Conservation (phyloP, 192 early-diverging fungal genomes). For the Coemansia sp. region DNA sequence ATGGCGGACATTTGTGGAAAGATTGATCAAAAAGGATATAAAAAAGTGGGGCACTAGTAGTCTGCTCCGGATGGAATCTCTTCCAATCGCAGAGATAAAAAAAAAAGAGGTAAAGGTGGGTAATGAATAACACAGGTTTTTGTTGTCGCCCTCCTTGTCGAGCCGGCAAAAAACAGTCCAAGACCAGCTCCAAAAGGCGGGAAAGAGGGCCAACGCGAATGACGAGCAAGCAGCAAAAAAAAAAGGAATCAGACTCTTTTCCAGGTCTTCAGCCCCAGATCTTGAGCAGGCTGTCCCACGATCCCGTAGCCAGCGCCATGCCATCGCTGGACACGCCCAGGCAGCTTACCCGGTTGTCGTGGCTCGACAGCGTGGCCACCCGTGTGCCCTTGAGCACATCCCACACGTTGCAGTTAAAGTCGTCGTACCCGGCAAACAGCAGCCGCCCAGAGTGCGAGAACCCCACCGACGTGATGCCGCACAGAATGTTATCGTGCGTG, state of each 20-base stretch:
- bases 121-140: no score
- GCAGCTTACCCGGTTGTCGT: conserved; percentile 97
- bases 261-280: conserved; percentile 57
- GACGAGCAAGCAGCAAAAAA: no score
- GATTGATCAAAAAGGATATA: no score
- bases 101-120: no score
- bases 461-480: conserved; percentile 96
- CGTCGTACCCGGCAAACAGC: conserved; percentile 98
- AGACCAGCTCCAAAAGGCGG: no score
- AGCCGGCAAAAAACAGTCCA: not conserved
- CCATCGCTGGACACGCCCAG: conserved; percentile 95
- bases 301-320: conserved; percentile 97
- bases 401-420: conserved; percentile 99
- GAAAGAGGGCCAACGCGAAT: no score
- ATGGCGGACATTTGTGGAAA: no score
- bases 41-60: no score
- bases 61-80: no score
- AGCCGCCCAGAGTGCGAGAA: conserved; percentile 96
- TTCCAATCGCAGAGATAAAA: no score
- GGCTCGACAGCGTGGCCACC: conserved; percentile 86
- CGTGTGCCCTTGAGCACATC: conserved; percentile 95
- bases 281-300: conserved; percentile 97
- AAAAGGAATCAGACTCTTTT: not conserved
- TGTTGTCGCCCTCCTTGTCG: not conserved
- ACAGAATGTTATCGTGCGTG: conserved; percentile 97